These are phyloP conservation scores for Starmera caribaea DNA, from an alignment of 805 yeast species.

Conservation along the genomic window DNA sequence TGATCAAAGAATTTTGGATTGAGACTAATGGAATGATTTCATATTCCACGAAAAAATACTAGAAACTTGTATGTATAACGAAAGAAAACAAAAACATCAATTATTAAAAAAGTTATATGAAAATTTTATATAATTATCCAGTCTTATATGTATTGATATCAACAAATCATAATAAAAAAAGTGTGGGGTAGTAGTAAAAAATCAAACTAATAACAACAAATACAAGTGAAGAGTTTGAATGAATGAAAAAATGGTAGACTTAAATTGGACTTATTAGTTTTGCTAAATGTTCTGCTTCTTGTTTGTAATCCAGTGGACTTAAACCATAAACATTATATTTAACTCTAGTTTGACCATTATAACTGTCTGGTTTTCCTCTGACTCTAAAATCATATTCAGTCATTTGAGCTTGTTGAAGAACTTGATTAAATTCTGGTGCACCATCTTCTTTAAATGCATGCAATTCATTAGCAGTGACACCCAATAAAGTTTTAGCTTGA, in stretches of 20 bases:
- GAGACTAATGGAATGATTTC: conserved; percentile 41
- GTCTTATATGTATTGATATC: no score
- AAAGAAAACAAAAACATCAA: no score
- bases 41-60: background rate
- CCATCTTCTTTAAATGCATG: conserved; percentile 36
- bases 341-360: conserved; percentile 67
- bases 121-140: no score
- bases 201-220: background rate
- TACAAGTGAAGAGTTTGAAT: background rate
- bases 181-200: background rate
- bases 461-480: conserved; percentile 51
- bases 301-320: conserved; percentile 41
- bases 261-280: conserved; percentile 18
- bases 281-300: conserved; percentile 52
- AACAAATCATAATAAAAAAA: background rate
- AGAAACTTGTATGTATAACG: no score
- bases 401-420: conserved; percentile 45
- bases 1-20: conserved; percentile 58
- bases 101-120: no score
- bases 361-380: conserved; percentile 75
- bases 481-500: conserved; percentile 62
- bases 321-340: conserved; percentile 60
- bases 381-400: conserved; percentile 67
- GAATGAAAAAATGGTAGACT: conserved; percentile 3
- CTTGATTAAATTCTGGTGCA: conserved; percentile 33